Evolutionary conservation across 2,329 filamentous ascomycete genomes (phyloP), one percentile per base, ranked within the genome.

Genomic region (Xylariaceae sp.): DNA sequence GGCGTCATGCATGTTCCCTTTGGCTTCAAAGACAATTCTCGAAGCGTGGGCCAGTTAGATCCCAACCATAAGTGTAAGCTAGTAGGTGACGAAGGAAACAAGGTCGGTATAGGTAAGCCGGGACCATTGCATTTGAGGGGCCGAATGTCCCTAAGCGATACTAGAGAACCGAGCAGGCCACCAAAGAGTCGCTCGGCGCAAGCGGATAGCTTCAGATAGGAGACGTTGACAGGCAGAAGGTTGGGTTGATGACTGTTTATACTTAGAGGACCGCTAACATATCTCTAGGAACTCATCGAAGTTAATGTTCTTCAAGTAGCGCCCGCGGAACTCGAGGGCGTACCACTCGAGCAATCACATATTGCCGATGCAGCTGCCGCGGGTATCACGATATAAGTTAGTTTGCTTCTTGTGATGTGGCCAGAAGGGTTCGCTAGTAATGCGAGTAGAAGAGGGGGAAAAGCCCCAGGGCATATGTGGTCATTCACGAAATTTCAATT

Each of bases 401-500:
- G 6, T 16, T 4, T 37, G 16, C 16, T 18, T 16, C 20, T 18
- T 18, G 10, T 16, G 3, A 16, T 18, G 27, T 16, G 3, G 11
- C 16, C 30, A 4, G 30, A 33, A 11, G 3, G 16, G 3, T 13
- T 4, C 16, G 30, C 30, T 33, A 33, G 16, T 9, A 9, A 4
- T 11, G 16, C 3, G 11, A 5, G n/a, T 36, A 37, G 35, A 37
- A 13, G 35, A 37, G 35, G 35, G 10, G 35, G 20, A 20, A 18
- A 37, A 16, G 35, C 35, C n/a, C 35, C 35, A 37, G 35, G 18
- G 35, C 35, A 13, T 37, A 37, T 30, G 41, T 44, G 11, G 41
- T 30, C 26, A 30, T 44, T 18, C 41, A 44, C 41, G 41, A 44
- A 15, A 44, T 26, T 8, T 44, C 41, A 11, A 44, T n/a, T n/a